Percentiles rank a stretch among this genome's conserved stretches.
These are phyloP conservation scores for Dictyostelium discoideum DNA, from an alignment of 78 protist species.

Conservation along the genomic window DNA sequence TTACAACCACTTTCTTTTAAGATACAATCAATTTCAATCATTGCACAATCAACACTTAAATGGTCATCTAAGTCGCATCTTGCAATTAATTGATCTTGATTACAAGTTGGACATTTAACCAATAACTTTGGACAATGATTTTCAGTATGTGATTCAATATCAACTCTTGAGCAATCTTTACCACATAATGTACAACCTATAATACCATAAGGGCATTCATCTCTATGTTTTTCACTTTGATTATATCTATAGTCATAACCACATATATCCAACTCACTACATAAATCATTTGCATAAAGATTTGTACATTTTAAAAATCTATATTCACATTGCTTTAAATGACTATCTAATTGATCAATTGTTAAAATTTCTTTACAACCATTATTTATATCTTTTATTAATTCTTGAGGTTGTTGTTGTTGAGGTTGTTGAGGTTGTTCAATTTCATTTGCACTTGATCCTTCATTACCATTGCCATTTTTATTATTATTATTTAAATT, in stretches of 20 bases:
- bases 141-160: neutral
- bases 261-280: neutral
- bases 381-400: neutral
- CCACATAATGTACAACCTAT: neutral
- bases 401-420: neutral
- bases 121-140: neutral
- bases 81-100: neutral
- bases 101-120: neutral
- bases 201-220: neutral
- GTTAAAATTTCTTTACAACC: constrained; percentile 1
- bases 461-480: neutral
- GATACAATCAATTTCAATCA: neutral
- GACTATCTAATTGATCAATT: neutral
- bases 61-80: neutral
- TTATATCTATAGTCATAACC: neutral
- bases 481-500: neutral
- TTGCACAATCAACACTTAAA: neutral
- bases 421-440: neutral
- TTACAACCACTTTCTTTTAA: neutral
- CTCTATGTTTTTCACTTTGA: neutral
- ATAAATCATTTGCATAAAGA: neutral
- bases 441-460: neutral
- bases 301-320: neutral
- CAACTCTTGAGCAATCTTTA: neutral
- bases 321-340: neutral